A percentile compares a stretch with the other conserved stretches of the same genome.
Conservation (phyloP, 2,329 filamentous ascomycete species). For the Cyclaneusma minus region DNA sequence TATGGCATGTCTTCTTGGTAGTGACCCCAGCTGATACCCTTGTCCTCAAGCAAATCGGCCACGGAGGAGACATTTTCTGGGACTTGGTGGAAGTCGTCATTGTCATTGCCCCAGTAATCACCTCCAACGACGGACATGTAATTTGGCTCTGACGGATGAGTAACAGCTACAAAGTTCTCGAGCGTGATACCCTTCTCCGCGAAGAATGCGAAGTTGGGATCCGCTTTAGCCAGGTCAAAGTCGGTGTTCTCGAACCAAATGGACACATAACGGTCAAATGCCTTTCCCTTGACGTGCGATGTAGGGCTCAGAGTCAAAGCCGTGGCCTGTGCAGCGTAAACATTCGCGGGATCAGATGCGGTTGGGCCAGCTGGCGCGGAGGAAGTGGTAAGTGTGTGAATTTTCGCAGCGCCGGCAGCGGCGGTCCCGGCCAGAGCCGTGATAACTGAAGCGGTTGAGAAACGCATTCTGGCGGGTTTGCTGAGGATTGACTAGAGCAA, state of each 20-base stretch:
- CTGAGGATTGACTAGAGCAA: no score
- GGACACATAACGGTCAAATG: constrained; percentile 55
- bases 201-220: constrained; percentile 43
- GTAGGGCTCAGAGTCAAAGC: constrained; percentile 44
- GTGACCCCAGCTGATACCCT: constrained; percentile 49
- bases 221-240: constrained; percentile 46
- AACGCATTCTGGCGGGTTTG: constrained; percentile 14
- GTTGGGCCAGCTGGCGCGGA: constrained; percentile 19
- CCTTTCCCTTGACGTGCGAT: constrained; percentile 51
- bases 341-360: constrained; percentile 31
- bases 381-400: no score
- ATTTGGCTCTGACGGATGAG: constrained; percentile 63
- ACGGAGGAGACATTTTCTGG: constrained; percentile 48
- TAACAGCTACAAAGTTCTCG: constrained; percentile 42
- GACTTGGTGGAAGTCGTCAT: constrained; percentile 46
- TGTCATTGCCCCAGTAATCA: constrained; percentile 59
- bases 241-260: constrained; percentile 70
- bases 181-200: constrained; percentile 47
- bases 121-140: constrained; percentile 54
- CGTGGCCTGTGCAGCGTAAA: constrained; percentile 41
- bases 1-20: constrained; percentile 72
- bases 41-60: constrained; percentile 51
- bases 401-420: constrained; percentile 8
- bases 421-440: constrained; percentile 14
- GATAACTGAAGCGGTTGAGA: constrained; percentile 9